phyloP scores from a whole-genome alignment of 2,329 filamentous ascomycete species.

The Fusarium kyushuense region DNA sequence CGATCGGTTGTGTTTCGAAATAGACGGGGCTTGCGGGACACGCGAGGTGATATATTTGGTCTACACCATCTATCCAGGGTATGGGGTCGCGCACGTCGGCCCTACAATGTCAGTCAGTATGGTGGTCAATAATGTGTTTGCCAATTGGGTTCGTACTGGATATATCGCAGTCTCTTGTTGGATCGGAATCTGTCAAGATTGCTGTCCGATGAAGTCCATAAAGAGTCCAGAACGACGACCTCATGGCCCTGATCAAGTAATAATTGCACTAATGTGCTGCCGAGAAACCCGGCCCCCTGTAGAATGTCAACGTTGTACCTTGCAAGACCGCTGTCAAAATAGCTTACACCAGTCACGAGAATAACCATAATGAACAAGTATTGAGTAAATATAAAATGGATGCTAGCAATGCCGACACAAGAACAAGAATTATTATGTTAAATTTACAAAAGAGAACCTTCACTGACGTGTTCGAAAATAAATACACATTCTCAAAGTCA shows the following conservation, averaged over 20 bases:
- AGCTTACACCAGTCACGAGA: constrained; percentile 34
- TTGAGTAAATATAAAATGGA: too few relatives aligned
- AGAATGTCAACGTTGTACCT: not conserved
- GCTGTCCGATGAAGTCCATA: constrained; percentile 36
- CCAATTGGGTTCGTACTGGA: not conserved
- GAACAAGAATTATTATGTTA: not conserved
- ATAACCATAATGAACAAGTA: constrained; percentile 15
- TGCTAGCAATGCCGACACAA: not conserved
- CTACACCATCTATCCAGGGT: constrained; percentile 25
- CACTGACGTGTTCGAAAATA: not conserved
- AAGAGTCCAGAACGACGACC: constrained; percentile 34
- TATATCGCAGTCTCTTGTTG: constrained; percentile 27
- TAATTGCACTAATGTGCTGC: constrained; percentile 33
- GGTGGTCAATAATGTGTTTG: rapidly evolving
- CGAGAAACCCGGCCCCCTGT: constrained; percentile 40
- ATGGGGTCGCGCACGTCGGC: constrained; percentile 35
- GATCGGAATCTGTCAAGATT: constrained; percentile 21
- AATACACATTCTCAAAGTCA: not conserved
- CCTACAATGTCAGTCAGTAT: constrained; percentile 5
- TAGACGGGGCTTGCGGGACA: constrained; percentile 38
- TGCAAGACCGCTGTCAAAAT: rapidly evolving
- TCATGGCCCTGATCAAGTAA: constrained; percentile 27
- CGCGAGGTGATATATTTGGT: constrained; percentile 40
- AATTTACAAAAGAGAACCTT: not conserved
- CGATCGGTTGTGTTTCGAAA: constrained; percentile 35